Conservation (phyloP, 1,284 basidiomycete genomes). For the Vanrija sp. region DNA sequence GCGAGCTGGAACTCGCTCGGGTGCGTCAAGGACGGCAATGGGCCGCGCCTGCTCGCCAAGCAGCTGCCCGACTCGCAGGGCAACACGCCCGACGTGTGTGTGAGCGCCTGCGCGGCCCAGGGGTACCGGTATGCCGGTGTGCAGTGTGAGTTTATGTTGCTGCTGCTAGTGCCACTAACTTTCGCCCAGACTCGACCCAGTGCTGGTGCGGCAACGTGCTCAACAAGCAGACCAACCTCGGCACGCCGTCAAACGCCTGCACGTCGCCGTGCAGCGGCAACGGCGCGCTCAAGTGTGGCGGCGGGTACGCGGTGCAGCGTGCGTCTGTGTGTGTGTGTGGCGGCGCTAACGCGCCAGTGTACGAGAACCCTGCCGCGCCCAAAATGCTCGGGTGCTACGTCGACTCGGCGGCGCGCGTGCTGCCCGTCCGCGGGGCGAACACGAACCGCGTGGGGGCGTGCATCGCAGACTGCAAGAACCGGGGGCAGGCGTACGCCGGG, state of each 20-base stretch:
- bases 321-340: not conserved
- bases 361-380: not conserved
- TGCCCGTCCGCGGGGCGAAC: conserved; percentile 8
- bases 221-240: not conserved
- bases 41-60: conserved; percentile 21
- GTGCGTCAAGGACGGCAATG: conserved; percentile 36
- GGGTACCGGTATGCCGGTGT: conserved; percentile 45
- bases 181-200: conserved; percentile 1
- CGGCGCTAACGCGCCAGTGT: conserved; percentile 13
- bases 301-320: conserved; percentile 1
- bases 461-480: conserved; percentile 14
- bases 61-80: conserved; percentile 7
- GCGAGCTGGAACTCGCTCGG: conserved; percentile 22
- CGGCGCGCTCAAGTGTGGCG: conserved; percentile 3
- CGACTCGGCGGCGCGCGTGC: conserved; percentile 3
- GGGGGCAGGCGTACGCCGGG: conserved; percentile 23
- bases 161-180: not conserved
- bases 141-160: conserved; percentile 31
- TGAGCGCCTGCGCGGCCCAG: conserved; percentile 33
- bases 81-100: conserved; percentile 42
- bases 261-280: conserved; percentile 1
- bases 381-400: conserved; percentile 3
- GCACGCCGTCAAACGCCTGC: not conserved
- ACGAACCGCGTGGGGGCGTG: conserved; percentile 13
- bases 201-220: conserved; percentile 14